Base-by-base conservation (phyloP, 441 rosid genomes). In the Melastoma candidum region DNA sequence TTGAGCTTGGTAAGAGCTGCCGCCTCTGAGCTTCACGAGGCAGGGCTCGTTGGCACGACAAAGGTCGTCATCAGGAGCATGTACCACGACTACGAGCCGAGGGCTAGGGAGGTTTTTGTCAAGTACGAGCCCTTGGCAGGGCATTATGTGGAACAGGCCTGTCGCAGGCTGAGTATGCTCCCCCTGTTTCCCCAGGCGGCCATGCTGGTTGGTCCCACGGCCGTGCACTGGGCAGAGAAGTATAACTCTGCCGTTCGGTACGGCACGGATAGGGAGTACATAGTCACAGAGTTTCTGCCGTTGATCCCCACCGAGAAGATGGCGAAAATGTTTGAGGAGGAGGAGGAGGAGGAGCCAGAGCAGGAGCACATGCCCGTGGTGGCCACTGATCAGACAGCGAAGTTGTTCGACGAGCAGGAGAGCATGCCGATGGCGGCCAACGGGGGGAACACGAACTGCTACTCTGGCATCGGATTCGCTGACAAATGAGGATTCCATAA, bases 181-280 rank as follows among this genome's bases (percentile, higher is more conserved):
- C 79, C 84, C 0, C 29, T 83, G 45, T 69, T 77, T 25, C 74
- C 78, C 3, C 63, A 79, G 49, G 51, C 77, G 70, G 78, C 83
- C 24, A 62, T 69, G 45, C 29, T 77, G 5, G 65, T 63, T 36
- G 65, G 74, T 22, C 84, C 82, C 2, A 70, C 71, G 24, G 77
- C 72, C 46, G 75, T 75, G 25, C 71, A 74, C 59, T 79, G 85
- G 76, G 74, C 79, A 3, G 77, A 77, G 14, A 77, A 76, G 75
- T 82, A 82, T 60, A 82, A 82, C 50, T 61, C 62, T 32, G 60
- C 49, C 7, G 80, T 77, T 53, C 55, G 70, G 51, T 60, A 53
- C 26, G 53, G 63, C 0, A 63, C 62, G 0, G 79, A 77, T 64
- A 69, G 65, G 36, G 84, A 71, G 12, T 76, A 61, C 48, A 48